Evolutionary conservation across 495 filamentous ascomycete genomes (phyloP).

Genomic region (Talaromyces stipitatus): DNA sequence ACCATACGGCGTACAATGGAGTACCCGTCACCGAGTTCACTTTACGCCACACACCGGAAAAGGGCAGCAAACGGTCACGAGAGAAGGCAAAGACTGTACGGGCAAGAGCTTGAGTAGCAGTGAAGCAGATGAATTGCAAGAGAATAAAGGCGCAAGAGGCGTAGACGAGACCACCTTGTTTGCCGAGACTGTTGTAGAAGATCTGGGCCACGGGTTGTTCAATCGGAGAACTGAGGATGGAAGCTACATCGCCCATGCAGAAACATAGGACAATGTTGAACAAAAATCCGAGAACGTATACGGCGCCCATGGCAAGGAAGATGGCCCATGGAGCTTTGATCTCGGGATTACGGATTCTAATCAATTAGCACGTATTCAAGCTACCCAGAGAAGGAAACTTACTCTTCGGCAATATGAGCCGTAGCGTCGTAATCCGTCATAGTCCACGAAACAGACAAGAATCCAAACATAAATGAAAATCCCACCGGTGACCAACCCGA

Average conservation of each 20-base stretch:
- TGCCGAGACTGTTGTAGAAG: conserved; percentile 55
- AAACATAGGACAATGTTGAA: conserved; percentile 59
- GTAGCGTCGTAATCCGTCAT: conserved; percentile 53
- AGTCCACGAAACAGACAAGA: conserved; percentile 61
- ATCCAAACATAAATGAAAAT: conserved; percentile 64
- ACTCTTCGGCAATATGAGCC: conserved; percentile 55
- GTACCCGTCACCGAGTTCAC: conserved; percentile 47
- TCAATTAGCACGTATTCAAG: neutral
- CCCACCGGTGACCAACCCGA: conserved; percentile 58
- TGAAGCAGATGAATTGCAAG: conserved; percentile 45
- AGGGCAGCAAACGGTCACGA: conserved; percentile 50
- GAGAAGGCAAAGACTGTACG: conserved; percentile 58
- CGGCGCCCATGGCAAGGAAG: conserved; percentile 49
- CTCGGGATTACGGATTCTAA: conserved; percentile 44
- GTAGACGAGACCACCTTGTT: conserved; percentile 50
- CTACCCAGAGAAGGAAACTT: neutral
- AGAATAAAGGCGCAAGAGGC: conserved; percentile 53
- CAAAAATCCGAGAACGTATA: conserved; percentile 51
- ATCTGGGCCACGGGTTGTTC: conserved; percentile 58
- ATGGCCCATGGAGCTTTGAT: conserved; percentile 56
- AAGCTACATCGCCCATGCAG: conserved; percentile 47
- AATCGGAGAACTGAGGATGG: conserved; percentile 36
- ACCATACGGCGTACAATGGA: conserved; percentile 54
- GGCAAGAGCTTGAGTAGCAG: conserved; percentile 53
- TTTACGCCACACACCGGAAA: conserved; percentile 47